These are phyloP conservation scores for Rhodotorula graminis DNA, from an alignment of 768 basidiomycete genomes.

Conservation along the genomic window DNA sequence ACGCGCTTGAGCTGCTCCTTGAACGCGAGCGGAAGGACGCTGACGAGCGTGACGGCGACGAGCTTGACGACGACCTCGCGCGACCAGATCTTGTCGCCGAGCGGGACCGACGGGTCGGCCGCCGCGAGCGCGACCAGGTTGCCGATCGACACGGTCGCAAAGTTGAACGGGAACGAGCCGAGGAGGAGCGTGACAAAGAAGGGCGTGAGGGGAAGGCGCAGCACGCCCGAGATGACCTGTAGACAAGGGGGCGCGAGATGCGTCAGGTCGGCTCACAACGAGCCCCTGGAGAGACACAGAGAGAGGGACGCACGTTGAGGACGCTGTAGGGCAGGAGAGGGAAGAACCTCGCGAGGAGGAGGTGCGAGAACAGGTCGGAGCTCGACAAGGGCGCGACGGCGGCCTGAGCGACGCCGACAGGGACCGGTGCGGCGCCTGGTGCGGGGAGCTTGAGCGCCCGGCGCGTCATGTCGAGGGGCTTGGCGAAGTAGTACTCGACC, in stretches of 20 bases:
- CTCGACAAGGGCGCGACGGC: conserved; percentile 18
- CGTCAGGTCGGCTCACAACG: neutral
- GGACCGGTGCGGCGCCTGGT: neutral
- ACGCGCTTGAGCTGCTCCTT: conserved; percentile 38
- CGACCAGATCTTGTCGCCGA: conserved; percentile 42
- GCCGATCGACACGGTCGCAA: conserved; percentile 42
- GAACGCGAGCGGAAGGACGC: conserved; percentile 41
- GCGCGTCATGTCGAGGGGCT: conserved; percentile 36
- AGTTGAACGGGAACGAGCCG: conserved; percentile 44
- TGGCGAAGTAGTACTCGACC: conserved; percentile 42
- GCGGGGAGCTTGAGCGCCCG: conserved; percentile 33
- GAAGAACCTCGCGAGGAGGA: conserved; percentile 43
- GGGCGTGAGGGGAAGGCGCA: conserved; percentile 37
- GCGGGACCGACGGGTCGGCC: conserved; percentile 27
- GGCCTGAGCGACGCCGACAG: neutral
- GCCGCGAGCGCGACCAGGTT: conserved; percentile 39
- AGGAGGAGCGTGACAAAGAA: conserved; percentile 43
- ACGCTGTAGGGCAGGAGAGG: conserved; percentile 43
- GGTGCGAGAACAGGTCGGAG: conserved; percentile 41
- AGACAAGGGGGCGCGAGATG: too few relatives aligned
- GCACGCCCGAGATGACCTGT: conserved; percentile 43
- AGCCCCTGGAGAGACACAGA: conserved; percentile 5
- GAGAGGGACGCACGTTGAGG: conserved; percentile 36
- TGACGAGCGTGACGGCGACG: conserved; percentile 39
- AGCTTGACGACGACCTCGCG: conserved; percentile 39